Percentiles rank a stretch among this genome's conserved stretches.
Conservation (phyloP, 169 alveolate genomes). For the Perkinsus chesapeaki region DNA sequence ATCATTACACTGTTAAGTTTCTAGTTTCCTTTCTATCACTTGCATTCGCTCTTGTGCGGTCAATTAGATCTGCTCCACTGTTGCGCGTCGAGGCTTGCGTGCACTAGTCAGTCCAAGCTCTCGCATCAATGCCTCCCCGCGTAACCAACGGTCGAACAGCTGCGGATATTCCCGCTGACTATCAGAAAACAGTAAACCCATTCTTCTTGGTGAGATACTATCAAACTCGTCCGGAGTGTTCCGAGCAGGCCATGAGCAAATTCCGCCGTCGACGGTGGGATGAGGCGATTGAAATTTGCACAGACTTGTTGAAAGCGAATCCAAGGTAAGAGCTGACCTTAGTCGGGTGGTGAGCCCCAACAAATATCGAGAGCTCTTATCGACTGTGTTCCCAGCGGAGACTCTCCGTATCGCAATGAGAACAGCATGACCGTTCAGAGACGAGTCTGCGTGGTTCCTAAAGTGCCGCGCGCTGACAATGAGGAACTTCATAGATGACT, state of each 20-base stretch:
- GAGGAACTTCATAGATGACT: constrained; percentile 65
- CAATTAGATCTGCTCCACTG: too few species aligned
- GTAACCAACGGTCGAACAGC: neutral
- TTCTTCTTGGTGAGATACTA: neutral
- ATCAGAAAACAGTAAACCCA: neutral
- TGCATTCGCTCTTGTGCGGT: neutral
- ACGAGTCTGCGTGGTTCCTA: constrained; percentile 67
- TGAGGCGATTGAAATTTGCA: constrained; percentile 60
- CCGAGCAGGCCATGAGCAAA: constrained; percentile 59
- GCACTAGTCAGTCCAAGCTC: too few species aligned
- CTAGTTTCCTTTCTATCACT: neutral
- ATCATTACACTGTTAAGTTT: neutral
- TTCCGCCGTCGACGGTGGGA: constrained; percentile 62
- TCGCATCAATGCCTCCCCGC: too few species aligned
- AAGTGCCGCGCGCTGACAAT: constrained; percentile 63
- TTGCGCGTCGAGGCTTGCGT: too few species aligned
- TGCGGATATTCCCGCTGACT: neutral
- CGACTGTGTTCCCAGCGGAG: too few species aligned
- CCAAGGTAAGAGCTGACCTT: constrained; percentile 7
- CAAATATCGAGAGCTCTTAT: neutral
- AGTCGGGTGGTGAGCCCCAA: neutral
- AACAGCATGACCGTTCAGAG: constrained; percentile 17
- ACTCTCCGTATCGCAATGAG: too few species aligned
- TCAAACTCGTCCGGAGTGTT: constrained; percentile 50
- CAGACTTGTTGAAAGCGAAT: constrained; percentile 44